These are phyloP conservation scores for Phialophora verrucosa DNA, from an alignment of 2,329 filamentous ascomycete genomes.

Conservation along the genomic window DNA sequence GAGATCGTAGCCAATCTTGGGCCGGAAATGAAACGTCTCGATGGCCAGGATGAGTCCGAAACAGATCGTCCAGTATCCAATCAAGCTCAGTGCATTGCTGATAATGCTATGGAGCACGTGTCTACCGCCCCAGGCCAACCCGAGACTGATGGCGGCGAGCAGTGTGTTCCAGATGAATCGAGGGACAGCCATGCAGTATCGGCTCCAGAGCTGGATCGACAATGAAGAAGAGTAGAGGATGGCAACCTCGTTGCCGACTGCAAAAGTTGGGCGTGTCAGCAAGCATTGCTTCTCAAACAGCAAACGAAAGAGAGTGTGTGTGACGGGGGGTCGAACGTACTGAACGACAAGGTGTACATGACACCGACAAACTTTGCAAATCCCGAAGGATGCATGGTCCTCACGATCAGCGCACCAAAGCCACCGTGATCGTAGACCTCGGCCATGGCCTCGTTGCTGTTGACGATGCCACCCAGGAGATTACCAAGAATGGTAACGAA, in stretches of 20 bases:
- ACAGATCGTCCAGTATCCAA: conserved; percentile 40
- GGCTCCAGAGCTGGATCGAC: conserved; percentile 36
- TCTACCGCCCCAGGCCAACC: conserved; percentile 36
- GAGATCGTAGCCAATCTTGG: conserved; percentile 35
- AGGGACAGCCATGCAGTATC: conserved; percentile 36
- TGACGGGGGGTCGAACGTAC: conserved; percentile 1
- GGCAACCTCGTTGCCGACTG: conserved; percentile 33
- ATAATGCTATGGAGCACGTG: conserved; percentile 36
- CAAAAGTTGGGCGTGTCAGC: not conserved
- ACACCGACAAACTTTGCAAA: conserved; percentile 39
- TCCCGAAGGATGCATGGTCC: conserved; percentile 38
- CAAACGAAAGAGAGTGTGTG: not conserved
- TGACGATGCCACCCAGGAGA: conserved; percentile 35
- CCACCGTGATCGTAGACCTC: conserved; percentile 36
- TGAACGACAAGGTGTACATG: conserved; percentile 22
- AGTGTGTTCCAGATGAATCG: conserved; percentile 38
- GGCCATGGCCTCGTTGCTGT: conserved; percentile 35
- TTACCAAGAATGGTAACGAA: conserved; percentile 38
- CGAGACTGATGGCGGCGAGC: conserved; percentile 26
- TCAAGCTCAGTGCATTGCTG: conserved; percentile 34
- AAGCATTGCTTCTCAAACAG: not conserved
- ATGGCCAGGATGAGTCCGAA: conserved; percentile 35
- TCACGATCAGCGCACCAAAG: conserved; percentile 39
- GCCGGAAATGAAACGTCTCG: conserved; percentile 37
- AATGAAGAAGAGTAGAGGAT: conserved; percentile 38